Base-by-base conservation (phyloP, 2,329 filamentous ascomycete species). In the Talaromyces marneffei region DNA sequence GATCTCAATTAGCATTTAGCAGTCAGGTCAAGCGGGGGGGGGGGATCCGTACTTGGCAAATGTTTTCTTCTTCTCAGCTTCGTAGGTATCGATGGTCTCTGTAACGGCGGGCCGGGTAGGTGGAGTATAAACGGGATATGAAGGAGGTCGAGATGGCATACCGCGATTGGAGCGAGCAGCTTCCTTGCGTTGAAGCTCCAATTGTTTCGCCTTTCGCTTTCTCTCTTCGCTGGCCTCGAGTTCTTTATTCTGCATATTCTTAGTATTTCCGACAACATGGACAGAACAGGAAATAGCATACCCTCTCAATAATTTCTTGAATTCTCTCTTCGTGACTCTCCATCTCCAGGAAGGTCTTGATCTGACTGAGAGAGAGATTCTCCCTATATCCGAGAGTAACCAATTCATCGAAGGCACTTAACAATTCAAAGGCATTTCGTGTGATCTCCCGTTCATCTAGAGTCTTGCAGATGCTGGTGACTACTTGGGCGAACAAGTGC, bases 281-380 rank as follows among this genome's bases (percentile, higher is more conserved):
- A 40, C 20, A 39, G 14, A 18, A 37, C n/a, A 44, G 10, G 1
- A 27, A n/a, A 70, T 31, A 37, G 25, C 82, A 65, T 85, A 93
- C 90, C 74, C 91, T 84, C 65, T 92, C 91, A 72, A 97, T 97
- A 65, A 97, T 99, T 74, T 97, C 94, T 77, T 99, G 94, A 68
- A 99, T 97, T 73, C 94, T 87, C 83, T 99, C 94, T 78, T 99
- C 95, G 72, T 99, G 94, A 77, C 89, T 94, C 78, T 99, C 94
- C 94, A 99, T 99, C 73, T 97, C 95, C 68, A 99, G 78, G 82
- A 99, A 99, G 2, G 94, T 97, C 84, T 95, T 97, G 82, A 99
- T 99, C 79, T 99, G 95, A 77, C 87, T 91, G 70, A 99, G 85
- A 25, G 93, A 95, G 68, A 99, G 80, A 77, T 99, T 99, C 80